Percentiles rank a stretch among this genome's conserved stretches.
These are phyloP conservation scores for Citrus australasica DNA, from an alignment of 345 rosid species.

Conservation along the genomic window DNA sequence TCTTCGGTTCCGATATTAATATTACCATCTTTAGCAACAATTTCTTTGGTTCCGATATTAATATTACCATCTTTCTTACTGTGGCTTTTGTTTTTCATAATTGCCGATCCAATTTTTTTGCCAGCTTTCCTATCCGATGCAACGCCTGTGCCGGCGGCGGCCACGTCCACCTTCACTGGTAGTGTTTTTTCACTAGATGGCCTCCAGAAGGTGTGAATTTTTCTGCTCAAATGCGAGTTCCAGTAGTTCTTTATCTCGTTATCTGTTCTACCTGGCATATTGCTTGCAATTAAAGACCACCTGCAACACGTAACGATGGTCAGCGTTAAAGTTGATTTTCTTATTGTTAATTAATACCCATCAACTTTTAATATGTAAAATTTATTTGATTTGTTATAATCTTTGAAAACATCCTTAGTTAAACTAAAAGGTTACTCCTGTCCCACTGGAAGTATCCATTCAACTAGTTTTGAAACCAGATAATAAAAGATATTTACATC, in stretches of 20 bases:
- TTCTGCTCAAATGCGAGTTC: slow-evolving; percentile 61
- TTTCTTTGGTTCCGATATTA: neutral
- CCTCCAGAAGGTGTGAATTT: slow-evolving; percentile 34
- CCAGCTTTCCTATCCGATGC: slow-evolving; percentile 23
- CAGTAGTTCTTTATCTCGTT: slow-evolving; percentile 72
- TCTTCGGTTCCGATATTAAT: neutral
- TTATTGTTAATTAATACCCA: neutral
- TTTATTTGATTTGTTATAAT: too few relatives aligned
- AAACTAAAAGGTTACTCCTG: too few relatives aligned
- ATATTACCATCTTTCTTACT: neutral
- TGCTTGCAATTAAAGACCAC: slow-evolving; percentile 62
- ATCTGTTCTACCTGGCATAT: slow-evolving; percentile 66
- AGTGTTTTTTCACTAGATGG: neutral
- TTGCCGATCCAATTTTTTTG: slow-evolving; percentile 22
- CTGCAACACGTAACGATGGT: slow-evolving; percentile 15
- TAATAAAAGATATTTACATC: too few relatives aligned
- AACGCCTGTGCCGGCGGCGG: slow-evolving; percentile 12
- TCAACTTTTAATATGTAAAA: too few relatives aligned
- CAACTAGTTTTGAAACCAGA: too few relatives aligned
- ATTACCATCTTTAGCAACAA: neutral
- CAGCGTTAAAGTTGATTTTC: neutral
- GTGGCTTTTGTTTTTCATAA: slow-evolving; percentile 19
- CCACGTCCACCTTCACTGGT: slow-evolving; percentile 2
- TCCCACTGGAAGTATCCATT: too few relatives aligned
- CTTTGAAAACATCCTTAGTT: neutral